Base-by-base conservation (phyloP, 2,329 filamentous ascomycete species). In the Pseudogymnoascus sp. region DNA sequence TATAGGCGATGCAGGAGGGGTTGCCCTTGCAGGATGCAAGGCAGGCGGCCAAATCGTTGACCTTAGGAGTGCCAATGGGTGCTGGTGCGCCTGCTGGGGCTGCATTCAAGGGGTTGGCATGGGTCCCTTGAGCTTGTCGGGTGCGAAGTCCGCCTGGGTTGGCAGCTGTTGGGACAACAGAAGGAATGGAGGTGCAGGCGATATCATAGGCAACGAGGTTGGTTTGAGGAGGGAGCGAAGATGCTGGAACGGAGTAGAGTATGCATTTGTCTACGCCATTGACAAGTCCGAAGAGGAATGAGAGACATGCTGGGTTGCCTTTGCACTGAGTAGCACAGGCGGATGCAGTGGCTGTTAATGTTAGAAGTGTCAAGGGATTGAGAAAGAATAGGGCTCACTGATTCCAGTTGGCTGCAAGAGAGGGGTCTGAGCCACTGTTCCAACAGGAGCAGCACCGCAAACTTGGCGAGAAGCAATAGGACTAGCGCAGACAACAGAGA, bases 231-330 rank as follows among this genome's bases (percentile, higher is more conserved):
- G 68, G 68, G n/a, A 69, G 59, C 2, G 63, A 64, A 12, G 68
- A 43, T 41, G 68, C 68, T 3, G 68, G 26, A 1, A 69, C 67
- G 8, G 65, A 64, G 65, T 65, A 69, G 43, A 68, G 66, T 31
- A 68, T 67, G 61, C 68, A 69, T 38, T 67, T 40, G 35, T 53
- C 53, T 12, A 11, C 62, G 19, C 61, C 62, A 41, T 68, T 53
- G 12, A 66, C 65, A 60, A 67, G 60, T 10, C 67, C 67, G 35
- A 67, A 68, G 35, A 66, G 61, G 61, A 68, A 66, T 2, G 67
- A 65, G 24, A 63, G 41, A 33, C 67, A 68, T 19, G 53, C 53
- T 14, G 61, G 28, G 37, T 65, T 64, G 16, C 63, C 65, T 8
- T 62, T 61, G 43, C 67, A 68, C 60, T 65, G 50, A 31, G 64